Evolutionary conservation across 306 rosid genomes (phyloP).

Genomic region (Prosopis cineraria): DNA sequence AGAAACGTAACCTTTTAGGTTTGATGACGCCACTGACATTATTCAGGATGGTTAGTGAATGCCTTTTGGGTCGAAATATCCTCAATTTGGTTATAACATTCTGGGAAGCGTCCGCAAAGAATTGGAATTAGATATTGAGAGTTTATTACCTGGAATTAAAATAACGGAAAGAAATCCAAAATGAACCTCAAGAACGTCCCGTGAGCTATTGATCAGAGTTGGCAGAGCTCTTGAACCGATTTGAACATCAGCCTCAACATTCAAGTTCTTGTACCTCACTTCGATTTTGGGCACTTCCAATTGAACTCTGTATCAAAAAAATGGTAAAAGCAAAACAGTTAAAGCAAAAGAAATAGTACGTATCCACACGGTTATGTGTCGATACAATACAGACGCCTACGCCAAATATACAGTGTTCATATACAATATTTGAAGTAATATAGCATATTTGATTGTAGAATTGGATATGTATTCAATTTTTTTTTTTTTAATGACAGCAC

Average conservation of each 20-base stretch:
- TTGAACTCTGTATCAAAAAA: conserved; percentile 57
- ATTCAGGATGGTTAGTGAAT: conserved; percentile 66
- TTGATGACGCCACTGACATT: conserved; percentile 57
- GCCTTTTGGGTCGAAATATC: conserved; percentile 50
- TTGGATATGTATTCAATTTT: not conserved
- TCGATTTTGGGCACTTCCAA: conserved; percentile 67
- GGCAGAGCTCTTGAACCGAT: conserved; percentile 75
- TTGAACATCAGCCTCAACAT: conserved; percentile 62
- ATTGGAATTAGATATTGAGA: not conserved
- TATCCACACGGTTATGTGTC: not conserved
- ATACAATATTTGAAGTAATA: not conserved
- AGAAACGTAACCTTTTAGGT: conserved; percentile 63
- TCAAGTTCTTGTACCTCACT: conserved; percentile 62
- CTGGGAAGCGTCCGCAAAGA: conserved; percentile 38
- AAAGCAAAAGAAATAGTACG: not conserved
- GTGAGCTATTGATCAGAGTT: conserved; percentile 55
- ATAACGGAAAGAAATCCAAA: not conserved
- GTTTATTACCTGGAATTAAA: not conserved
- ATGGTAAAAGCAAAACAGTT: not conserved
- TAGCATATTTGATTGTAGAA: not conserved
- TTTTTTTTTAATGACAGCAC: too few relatives aligned
- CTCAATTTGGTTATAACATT: conserved; percentile 42
- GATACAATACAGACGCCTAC: too few relatives aligned
- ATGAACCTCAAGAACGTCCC: conserved; percentile 62
- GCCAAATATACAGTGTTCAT: not conserved